phyloP scores from a whole-genome alignment of 2,329 filamentous ascomycete genomes.

The Lanzia echinophila region DNA sequence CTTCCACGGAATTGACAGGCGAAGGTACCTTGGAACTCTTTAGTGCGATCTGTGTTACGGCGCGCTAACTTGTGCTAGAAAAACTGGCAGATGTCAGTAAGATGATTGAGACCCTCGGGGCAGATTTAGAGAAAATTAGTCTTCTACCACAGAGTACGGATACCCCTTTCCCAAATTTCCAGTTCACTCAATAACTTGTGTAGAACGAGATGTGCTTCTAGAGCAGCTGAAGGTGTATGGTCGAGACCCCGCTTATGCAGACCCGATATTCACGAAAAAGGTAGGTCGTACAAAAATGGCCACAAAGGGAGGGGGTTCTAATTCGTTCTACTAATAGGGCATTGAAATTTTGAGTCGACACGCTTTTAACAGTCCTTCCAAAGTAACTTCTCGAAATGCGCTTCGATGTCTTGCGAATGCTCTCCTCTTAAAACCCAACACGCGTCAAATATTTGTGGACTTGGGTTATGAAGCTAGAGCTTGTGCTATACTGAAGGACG shows the following conservation, averaged over 20 bases:
- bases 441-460: conserved; percentile 67
- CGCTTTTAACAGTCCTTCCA: conserved; percentile 61
- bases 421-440: conserved; percentile 60
- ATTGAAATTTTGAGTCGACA: conserved; percentile 65
- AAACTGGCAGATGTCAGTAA: conserved; percentile 63
- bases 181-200: conserved; percentile 8
- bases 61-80: conserved; percentile 35
- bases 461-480: conserved; percentile 60
- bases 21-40: conserved; percentile 15
- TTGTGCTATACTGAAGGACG: conserved; percentile 64
- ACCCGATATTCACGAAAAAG: conserved; percentile 76
- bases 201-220: conserved; percentile 56
- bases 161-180: neutral
- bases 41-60: neutral
- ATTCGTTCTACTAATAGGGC: conserved; percentile 45
- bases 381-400: conserved; percentile 63
- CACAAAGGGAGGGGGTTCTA: conserved; percentile 11
- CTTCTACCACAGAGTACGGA: conserved; percentile 54
- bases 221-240: conserved; percentile 74
- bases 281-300: conserved; percentile 39
- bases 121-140: conserved; percentile 54
- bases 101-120: conserved; percentile 54
- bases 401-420: conserved; percentile 82
- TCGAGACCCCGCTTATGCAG: conserved; percentile 63
- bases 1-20: conserved; percentile 20